Evolutionary conservation across 371 early-diverging fungal species (phyloP), one percentile per base, ranked within the genome.

Genomic region (Mortierella polycephala): DNA sequence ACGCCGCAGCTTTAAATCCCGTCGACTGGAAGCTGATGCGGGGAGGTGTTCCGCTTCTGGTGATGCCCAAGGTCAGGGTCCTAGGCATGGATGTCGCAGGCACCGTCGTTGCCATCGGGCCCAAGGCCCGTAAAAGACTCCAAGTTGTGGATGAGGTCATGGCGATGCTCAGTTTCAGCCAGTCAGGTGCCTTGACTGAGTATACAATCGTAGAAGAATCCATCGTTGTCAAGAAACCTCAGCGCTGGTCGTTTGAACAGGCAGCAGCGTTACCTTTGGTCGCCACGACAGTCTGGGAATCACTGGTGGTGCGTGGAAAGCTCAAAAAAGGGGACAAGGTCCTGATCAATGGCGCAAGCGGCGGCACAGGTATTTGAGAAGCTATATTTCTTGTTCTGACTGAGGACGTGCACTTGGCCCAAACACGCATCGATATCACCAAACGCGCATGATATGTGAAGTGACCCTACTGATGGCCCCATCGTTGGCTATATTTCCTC

Each of bases 1-100:
- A 83, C 18, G 88, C 88, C 8, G 81, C 86, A 2, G 88, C 89
- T 12, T 66, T 89, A n/a, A 92, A 92, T 53, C 91, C 91, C 16
- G 83, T 87, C 8, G 92, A 92, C 53, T 85, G 82, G 63, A 91
- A 91, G 55, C 44, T 83, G 39, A 75, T 81, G 83, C 58, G 51
- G 30, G 71, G 77, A 1, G 77, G 73, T 7, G 5, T 74, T 14
- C 42, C 62, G 0, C 59, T 55, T 14, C 53, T 65, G 7, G 39
- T 72, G 21, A 64, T 75, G 66, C 69, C 82, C 8, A 47, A 21
- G 7, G 30, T 70, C 55, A 68, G 60, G 16, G 69, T 82, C 18
- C 83, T 82, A 7, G 64, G 83, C 18, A 52, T 80, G 23, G 83
- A 85, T 57, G 54, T 83, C 52, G 16, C 83, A 0, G 85, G 85